These are phyloP conservation scores for Aquilaria yunnanensis DNA, from an alignment of 345 rosid species.

Conservation along the genomic window DNA sequence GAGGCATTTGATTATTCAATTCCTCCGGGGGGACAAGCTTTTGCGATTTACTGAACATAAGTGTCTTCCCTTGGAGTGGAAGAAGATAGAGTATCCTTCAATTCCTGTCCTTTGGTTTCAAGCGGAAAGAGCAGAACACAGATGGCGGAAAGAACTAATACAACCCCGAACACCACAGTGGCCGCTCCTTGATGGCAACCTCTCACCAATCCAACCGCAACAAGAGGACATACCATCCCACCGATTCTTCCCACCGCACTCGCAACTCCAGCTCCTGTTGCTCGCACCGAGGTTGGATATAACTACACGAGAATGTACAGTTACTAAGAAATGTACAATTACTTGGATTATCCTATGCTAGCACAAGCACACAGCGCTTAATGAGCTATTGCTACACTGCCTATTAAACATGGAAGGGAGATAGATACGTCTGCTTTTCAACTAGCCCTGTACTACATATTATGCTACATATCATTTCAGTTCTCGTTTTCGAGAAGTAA, in stretches of 20 bases:
- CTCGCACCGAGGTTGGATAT: slow-evolving; percentile 49
- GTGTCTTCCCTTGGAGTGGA: background rate
- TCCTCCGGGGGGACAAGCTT: too few relatives aligned
- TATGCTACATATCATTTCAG: too few relatives aligned
- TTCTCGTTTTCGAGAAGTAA: too few relatives aligned
- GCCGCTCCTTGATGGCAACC: slow-evolving; percentile 50
- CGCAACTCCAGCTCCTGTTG: slow-evolving; percentile 57
- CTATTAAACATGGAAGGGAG: too few relatives aligned
- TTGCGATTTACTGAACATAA: too few relatives aligned
- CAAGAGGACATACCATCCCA: slow-evolving; percentile 56
- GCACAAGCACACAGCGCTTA: too few relatives aligned
- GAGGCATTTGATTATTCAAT: too few relatives aligned
- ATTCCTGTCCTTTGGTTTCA: slow-evolving; percentile 49
- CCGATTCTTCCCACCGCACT: slow-evolving; percentile 56
- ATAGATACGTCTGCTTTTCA: too few relatives aligned
- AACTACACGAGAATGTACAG: slow-evolving; percentile 19
- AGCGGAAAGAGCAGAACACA: slow-evolving; percentile 34
- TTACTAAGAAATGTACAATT: too few relatives aligned
- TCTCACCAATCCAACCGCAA: slow-evolving; percentile 42
- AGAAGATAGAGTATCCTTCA: slow-evolving; percentile 17
- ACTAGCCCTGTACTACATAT: too few relatives aligned
- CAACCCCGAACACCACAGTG: slow-evolving; percentile 27
- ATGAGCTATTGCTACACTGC: too few relatives aligned
- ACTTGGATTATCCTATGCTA: too few relatives aligned
- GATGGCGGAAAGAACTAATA: slow-evolving; percentile 26